Base-by-base conservation (phyloP, 345 rosid genomes). In the Alliaria petiolata region DNA sequence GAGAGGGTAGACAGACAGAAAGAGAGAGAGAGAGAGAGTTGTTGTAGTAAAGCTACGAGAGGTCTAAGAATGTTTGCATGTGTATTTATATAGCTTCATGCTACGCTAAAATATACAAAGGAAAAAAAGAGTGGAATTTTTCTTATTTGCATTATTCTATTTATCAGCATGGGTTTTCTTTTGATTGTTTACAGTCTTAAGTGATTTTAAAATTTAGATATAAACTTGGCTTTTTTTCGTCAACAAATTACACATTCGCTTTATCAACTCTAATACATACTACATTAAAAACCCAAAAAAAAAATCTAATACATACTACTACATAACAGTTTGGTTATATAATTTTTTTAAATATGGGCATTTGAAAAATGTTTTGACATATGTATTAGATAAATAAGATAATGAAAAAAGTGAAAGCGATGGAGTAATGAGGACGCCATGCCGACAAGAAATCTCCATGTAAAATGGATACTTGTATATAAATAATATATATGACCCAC, bases 391-490 rank as follows among this genome's bases (percentile, higher is more conserved):
- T 40, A 44, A 62, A 62, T 31, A 51, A 42, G 14, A 51, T 5
- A 16, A 10, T 19, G 8, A 59, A n/a, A 49, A 62, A 40, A 26
- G 17, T 54, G 63, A 53, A 71, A 63, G 53, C 62, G 39, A 72
- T 63, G 22, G 19, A 52, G 69, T 42, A 43, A 44, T 42, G 75
- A 28, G 75, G 53, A 71, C 53, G 69, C 54, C 20, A 61, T 62
- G 49, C 76, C 76, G 76, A 71, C 76, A 62, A 28, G 47, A 61
- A 72, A 53, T 36, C 70, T 43, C 17, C 64, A 72, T 63, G 19
- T 53, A 43, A 51, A 71, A 60, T 70, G 39, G 67, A 3, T 17
- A 12, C 30, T 60, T 58, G 47, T 57, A 70, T 30, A 70, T 69
- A 33, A 45, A 69, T 47, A 56, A 69, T n/a, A n/a, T n/a, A 53